A percentile compares a stretch with the other conserved stretches of the same genome.
phyloP scores from a whole-genome alignment of 1,284 basidiomycete species.

The Rhodotorula sp. region DNA sequence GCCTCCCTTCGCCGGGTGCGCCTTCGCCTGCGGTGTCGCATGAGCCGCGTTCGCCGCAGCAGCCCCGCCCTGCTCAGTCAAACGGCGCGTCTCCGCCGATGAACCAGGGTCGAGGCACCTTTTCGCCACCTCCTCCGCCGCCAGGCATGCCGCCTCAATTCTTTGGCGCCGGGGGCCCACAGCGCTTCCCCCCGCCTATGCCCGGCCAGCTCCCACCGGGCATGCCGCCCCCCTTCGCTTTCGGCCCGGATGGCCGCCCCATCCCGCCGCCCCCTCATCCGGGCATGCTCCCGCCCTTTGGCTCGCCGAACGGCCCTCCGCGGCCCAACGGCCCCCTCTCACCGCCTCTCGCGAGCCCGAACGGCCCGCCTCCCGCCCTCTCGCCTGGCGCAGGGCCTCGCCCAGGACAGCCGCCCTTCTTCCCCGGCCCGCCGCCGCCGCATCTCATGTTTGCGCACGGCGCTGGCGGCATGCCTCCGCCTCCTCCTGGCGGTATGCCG shows the following conservation, averaged over 20 bases:
- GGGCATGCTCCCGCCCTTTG: conserved; percentile 1
- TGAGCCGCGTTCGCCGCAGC: background rate
- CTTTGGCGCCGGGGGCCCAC: background rate
- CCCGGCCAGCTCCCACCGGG: conserved; percentile 3
- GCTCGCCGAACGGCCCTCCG: background rate
- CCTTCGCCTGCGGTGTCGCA: background rate
- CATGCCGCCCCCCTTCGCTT: conserved; percentile 10
- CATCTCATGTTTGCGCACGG: background rate
- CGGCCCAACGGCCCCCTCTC: conserved; percentile 4
- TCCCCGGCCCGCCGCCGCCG: background rate
- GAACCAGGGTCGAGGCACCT: background rate
- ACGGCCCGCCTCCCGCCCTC: background rate
- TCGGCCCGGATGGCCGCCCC: conserved; percentile 15
- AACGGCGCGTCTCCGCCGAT: background rate
- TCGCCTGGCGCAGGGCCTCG: background rate
- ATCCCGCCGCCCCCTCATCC: conserved; percentile 3
- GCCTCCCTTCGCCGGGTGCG: conserved; percentile 1
- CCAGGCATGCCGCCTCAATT: conserved; percentile 11
- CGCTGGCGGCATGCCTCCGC: background rate
- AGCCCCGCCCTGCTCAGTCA: background rate
- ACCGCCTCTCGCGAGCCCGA: conserved; percentile 4
- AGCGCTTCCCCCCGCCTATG: conserved; percentile 5
- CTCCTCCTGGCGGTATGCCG: conserved; percentile 4
- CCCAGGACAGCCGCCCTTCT: background rate
- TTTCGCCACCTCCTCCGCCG: conserved; percentile 4